Evolutionary conservation across 2,329 filamentous ascomycete species (phyloP), one percentile per base, ranked within the genome.

Genomic region (Bisporella sp.): DNA sequence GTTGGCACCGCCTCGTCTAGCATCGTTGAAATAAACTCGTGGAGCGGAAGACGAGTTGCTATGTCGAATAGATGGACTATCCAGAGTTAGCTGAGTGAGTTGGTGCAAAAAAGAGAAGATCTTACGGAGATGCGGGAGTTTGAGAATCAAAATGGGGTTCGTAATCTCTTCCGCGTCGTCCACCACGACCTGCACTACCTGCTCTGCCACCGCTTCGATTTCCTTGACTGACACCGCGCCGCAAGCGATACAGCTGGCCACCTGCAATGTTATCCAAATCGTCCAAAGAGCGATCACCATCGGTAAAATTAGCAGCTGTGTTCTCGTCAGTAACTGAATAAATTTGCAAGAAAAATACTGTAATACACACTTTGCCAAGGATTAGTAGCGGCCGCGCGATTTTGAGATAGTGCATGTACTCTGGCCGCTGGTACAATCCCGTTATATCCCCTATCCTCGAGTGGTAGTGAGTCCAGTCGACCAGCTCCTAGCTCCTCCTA

Each of bases 401-500:
- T 21, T 46, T 8, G 28, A 21, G 31, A 9, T 21, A 21, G 21
- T 21, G 21, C 21, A 21, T 21, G 21, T 21, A 21, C 21, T 21
- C 21, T 21, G 21, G 21, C 21, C 3, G 21, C 21, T 21, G 21
- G 35, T 35, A 46, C 31, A 30, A 31, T 5, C 6, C 40, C 39
- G 12, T 32, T 30, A 40, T 44, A 45, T 11, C 48, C 47, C 35
- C 45, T 47, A 42, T 63, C 61, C 32, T 58, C 57, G 11, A 64
- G 52, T 30, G 45, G 21, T 11, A 66, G 45, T 4, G 51, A 51
- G 43, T 64, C 58, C 41, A 52, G 58, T 13, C 64, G 50, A 21
- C 47, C 51, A 42, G 59, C 50, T 5, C 63, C 64, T 33, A 65
- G 57, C 48, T 66, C 64, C 47, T 64, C 63, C 61, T 59, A 44